A percentile compares a stretch with the other conserved stretches of the same genome.
Evolutionary conservation across 1,139 yeast species (phyloP).

Genomic region (Debaryomycetaceae sp.): DNA sequence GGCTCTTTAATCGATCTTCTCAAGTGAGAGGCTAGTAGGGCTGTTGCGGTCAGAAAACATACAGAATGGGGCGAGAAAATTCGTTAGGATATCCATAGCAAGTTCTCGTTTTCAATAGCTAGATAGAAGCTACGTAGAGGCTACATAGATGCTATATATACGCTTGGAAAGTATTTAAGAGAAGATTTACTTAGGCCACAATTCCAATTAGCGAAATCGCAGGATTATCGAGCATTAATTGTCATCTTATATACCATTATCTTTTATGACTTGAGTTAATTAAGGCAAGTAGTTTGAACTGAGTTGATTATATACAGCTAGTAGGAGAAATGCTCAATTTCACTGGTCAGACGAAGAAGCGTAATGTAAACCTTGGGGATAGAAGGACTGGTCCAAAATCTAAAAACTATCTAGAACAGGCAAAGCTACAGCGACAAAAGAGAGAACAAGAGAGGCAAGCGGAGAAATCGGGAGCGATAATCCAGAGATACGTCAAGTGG

Average conservation of each 20-base stretch:
- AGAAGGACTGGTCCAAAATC: conserved; percentile 39
- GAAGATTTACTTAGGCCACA: not conserved
- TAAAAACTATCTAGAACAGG: conserved; percentile 45
- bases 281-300: not conserved
- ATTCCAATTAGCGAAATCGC: not conserved
- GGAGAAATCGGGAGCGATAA: conserved; percentile 42
- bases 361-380: conserved; percentile 78
- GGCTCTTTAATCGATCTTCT: conserved; percentile 21
- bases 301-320: not conserved
- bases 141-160: not conserved
- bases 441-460: conserved; percentile 56
- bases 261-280: not conserved
- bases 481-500: conserved; percentile 49
- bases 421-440: conserved; percentile 62
- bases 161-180: too few relatives aligned
- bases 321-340: conserved; percentile 46
- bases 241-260: not conserved
- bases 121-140: too few relatives aligned
- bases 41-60: too few relatives aligned
- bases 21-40: conserved; percentile 1
- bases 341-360: conserved; percentile 58
- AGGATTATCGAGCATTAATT: not conserved
- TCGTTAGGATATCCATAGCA: too few relatives aligned
- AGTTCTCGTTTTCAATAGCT: too few relatives aligned
- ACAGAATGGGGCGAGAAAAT: too few relatives aligned